Percentiles rank a stretch among this genome's conserved stretches.
Conservation (phyloP, 1,284 basidiomycete genomes). For the Ceratobasidium sp. region DNA sequence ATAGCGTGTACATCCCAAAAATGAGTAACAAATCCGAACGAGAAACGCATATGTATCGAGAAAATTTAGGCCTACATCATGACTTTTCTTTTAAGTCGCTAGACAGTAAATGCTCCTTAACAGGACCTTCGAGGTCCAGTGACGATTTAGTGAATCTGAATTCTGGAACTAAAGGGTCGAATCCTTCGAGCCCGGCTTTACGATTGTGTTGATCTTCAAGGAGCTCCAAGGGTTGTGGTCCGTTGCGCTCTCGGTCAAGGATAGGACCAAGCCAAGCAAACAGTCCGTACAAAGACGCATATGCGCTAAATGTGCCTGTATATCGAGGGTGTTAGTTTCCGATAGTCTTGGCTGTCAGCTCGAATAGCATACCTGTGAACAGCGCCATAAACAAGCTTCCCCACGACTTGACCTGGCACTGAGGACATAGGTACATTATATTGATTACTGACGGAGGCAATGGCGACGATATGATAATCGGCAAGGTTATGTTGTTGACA, state of each 20-base stretch:
- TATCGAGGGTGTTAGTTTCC: too few relatives aligned
- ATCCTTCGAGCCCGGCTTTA: too few relatives aligned
- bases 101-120: too few relatives aligned
- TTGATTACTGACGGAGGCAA: background rate
- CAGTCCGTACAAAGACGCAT: conserved; percentile 1
- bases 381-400: background rate
- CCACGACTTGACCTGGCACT: background rate
- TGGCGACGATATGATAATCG: background rate
- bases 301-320: conserved; percentile 22
- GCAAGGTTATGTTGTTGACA: conserved; percentile 17
- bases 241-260: background rate
- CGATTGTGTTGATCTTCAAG: background rate
- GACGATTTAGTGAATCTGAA: background rate
- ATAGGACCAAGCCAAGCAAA: conserved; percentile 8
- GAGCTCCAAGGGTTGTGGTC: background rate
- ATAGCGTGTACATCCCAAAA: too few relatives aligned
- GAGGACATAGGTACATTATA: conserved; percentile 14
- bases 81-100: too few relatives aligned
- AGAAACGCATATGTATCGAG: too few relatives aligned
- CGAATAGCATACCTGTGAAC: background rate
- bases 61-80: too few relatives aligned
- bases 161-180: background rate
- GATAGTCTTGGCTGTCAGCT: too few relatives aligned
- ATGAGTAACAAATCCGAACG: too few relatives aligned
- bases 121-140: too few relatives aligned